Conservation (phyloP, 176 grass and related monocot species). For the Carex myosuroides region DNA sequence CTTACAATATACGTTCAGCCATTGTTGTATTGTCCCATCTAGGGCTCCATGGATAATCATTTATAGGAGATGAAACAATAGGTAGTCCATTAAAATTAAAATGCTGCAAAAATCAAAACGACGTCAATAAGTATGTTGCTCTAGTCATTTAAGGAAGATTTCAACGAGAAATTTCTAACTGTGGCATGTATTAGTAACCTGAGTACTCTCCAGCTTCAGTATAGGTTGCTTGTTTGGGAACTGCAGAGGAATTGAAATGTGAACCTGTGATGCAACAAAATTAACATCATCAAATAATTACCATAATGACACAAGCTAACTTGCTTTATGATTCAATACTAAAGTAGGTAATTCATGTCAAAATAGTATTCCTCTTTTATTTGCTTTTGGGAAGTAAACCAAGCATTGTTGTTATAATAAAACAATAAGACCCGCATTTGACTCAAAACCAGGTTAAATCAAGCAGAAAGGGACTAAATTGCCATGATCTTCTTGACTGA, state of each 20-base stretch:
- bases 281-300: not conserved
- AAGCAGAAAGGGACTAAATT: too few relatives aligned
- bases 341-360: not conserved
- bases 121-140: not conserved
- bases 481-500: not conserved
- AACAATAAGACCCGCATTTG: not conserved
- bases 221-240: slow-evolving; percentile 79
- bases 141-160: not conserved
- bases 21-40: slow-evolving; percentile 66
- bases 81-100: slow-evolving; percentile 57
- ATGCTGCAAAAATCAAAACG: slow-evolving; percentile 36
- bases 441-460: too few relatives aligned
- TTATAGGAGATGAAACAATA: slow-evolving; percentile 49
- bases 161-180: not conserved
- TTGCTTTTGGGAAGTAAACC: not conserved
- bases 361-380: not conserved
- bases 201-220: slow-evolving; percentile 72
- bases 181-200: slow-evolving; percentile 32
- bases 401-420: not conserved
- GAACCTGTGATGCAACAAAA: slow-evolving; percentile 56
- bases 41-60: slow-evolving; percentile 95
- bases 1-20: slow-evolving; percentile 91
- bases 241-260: slow-evolving; percentile 81
- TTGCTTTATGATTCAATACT: not conserved
- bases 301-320: slow-evolving; percentile 1